phyloP scores from a whole-genome alignment of 2,329 filamentous ascomycete genomes.

The Emmonsia crescens region DNA sequence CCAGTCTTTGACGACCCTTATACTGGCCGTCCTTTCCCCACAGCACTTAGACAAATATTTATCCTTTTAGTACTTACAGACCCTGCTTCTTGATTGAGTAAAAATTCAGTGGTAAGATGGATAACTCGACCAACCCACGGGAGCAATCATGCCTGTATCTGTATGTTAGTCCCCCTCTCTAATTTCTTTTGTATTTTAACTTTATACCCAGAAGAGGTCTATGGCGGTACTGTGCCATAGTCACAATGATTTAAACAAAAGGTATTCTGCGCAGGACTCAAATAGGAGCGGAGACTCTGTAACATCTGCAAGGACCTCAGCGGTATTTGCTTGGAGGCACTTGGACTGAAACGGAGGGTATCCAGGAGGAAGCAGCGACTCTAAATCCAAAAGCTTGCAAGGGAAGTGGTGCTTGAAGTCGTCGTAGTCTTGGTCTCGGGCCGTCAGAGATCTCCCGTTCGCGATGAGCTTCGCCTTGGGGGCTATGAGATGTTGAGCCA shows the following conservation, averaged over 20 bases:
- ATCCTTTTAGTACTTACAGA: too few relatives aligned
- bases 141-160: neutral
- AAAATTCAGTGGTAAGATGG: neutral
- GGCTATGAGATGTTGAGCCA: neutral
- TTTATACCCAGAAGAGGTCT: too few relatives aligned
- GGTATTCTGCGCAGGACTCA: neutral
- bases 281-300: neutral
- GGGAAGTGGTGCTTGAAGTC: neutral
- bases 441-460: neutral
- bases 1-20: too few relatives aligned
- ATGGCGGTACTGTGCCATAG: too few relatives aligned
- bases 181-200: too few relatives aligned
- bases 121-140: neutral
- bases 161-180: too few relatives aligned
- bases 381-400: neutral
- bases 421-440: neutral
- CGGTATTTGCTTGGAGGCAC: neutral
- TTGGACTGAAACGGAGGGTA: neutral
- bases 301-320: neutral
- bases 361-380: neutral
- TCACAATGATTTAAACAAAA: neutral
- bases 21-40: too few relatives aligned
- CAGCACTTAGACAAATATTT: too few relatives aligned
- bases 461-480: neutral
- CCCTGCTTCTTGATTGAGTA: neutral